Evolutionary conservation across 75 land plant genomes (phyloP).

Genomic region (Pinus albicaulis): DNA sequence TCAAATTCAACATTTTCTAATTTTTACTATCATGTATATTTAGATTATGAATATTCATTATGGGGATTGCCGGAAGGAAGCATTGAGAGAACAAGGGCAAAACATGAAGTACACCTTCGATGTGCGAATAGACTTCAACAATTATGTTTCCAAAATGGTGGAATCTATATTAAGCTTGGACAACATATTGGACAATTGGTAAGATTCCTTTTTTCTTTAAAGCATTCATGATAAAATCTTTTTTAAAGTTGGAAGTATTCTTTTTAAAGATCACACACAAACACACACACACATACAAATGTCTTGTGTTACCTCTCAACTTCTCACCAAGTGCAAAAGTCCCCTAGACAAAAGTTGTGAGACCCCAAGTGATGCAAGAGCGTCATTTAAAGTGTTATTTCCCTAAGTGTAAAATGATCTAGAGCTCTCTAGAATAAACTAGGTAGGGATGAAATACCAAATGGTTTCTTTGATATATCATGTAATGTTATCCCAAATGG

Average conservation of each 20-base stretch:
- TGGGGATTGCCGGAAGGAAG: slow-evolving; percentile 79
- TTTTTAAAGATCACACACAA: too few relatives aligned
- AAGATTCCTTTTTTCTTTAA: slow-evolving; percentile 10
- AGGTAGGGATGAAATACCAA: too few relatives aligned
- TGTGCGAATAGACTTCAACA: slow-evolving; percentile 77
- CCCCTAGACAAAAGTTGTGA: too few relatives aligned
- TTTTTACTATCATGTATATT: slow-evolving; percentile 2
- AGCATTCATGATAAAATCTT: not conserved
- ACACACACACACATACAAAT: too few relatives aligned
- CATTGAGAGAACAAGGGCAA: slow-evolving; percentile 45
- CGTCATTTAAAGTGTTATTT: too few relatives aligned
- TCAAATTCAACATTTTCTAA: not conserved
- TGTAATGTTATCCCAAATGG: too few relatives aligned
- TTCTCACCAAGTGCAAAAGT: too few relatives aligned
- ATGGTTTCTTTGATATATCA: too few relatives aligned
- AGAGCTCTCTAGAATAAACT: too few relatives aligned
- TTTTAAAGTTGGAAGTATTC: not conserved
- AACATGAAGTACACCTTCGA: slow-evolving; percentile 80
- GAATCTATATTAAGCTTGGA: slow-evolving; percentile 97
- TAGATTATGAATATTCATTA: slow-evolving; percentile 90
- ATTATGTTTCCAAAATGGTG: slow-evolving; percentile 93
- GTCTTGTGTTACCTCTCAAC: too few relatives aligned
- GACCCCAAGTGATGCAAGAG: too few relatives aligned
- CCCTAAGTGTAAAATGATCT: too few relatives aligned
- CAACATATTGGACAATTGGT: slow-evolving; percentile 97